Conservation (phyloP, 2,329 filamentous ascomycete species). For the Calonectria honghensis region DNA sequence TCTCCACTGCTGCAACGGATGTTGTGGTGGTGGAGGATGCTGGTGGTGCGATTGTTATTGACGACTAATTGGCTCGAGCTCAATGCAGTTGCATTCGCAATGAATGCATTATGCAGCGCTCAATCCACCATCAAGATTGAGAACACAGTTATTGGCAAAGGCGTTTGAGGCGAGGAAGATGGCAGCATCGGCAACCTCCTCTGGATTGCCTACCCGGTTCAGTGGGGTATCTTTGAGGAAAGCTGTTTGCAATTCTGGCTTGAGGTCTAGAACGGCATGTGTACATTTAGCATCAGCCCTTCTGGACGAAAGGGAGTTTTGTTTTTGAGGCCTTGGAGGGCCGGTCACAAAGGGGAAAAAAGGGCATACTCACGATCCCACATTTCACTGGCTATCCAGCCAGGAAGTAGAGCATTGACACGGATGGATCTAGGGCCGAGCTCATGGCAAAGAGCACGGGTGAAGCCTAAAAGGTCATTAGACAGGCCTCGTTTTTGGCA, state of each 20-base stretch:
- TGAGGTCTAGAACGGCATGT: slow-evolving; percentile 60
- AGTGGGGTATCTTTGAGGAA: slow-evolving; percentile 75
- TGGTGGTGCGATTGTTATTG: slow-evolving; percentile 80
- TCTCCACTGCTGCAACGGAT: slow-evolving; percentile 59
- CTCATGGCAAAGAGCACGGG: slow-evolving; percentile 79
- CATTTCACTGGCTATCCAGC: slow-evolving; percentile 90
- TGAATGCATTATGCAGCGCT: slow-evolving; percentile 74
- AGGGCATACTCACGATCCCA: slow-evolving; percentile 75
- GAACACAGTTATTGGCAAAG: slow-evolving; percentile 90
- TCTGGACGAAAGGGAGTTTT: slow-evolving; percentile 40
- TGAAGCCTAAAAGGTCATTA: slow-evolving; percentile 72
- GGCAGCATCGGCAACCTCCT: slow-evolving; percentile 89
- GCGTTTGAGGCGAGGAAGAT: slow-evolving; percentile 84
- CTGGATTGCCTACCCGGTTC: slow-evolving; percentile 78
- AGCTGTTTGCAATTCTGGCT: slow-evolving; percentile 60
- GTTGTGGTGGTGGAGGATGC: slow-evolving; percentile 71
- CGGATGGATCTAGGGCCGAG: slow-evolving; percentile 77
- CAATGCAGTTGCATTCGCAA: slow-evolving; percentile 38
- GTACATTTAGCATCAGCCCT: slow-evolving; percentile 64
- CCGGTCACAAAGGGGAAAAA: slow-evolving; percentile 41
- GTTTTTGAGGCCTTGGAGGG: slow-evolving; percentile 32
- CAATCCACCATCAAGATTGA: slow-evolving; percentile 90
- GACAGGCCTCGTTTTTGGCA: slow-evolving; percentile 47
- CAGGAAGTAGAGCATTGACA: slow-evolving; percentile 87
- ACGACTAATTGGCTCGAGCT: slow-evolving; percentile 66